Evolutionary conservation across 306 rosid species (phyloP), one percentile per base, ranked within the genome.

Genomic region (Argentina anserina): DNA sequence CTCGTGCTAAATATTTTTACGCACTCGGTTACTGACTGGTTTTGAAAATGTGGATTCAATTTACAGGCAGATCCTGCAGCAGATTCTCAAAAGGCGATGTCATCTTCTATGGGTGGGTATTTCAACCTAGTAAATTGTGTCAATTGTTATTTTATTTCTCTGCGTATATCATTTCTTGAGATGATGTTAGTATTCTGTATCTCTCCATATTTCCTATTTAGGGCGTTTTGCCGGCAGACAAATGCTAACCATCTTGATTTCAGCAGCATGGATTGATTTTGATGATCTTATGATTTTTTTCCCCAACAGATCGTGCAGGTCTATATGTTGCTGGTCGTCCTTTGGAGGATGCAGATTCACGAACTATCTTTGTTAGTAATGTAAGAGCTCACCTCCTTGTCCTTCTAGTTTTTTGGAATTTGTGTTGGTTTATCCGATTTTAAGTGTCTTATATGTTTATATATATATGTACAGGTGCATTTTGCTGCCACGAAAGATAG

Each of bases 401-500:
- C 59, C 52, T 60, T 85, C n/a, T 39, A 65, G 8, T 14, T 53
- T 53, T 52, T 26, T 1, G 25, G 12, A 60, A 33, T 63, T 10
- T 14, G 67, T 39, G 23, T 45, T 10, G 21, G 13, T 36, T 53
- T 53, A 33, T 56, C 4, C 20, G 33, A 25, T 28, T 65, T 12
- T 17, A 17, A 26, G 9, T 70, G 34, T 18, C 25, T 25, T 33
- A 60, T n/a, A 0, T 20, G 5, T 53, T 39, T 39, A 76, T 13
- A 21, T 43, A 21, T 11, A 40, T 58, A 14, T n/a, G n/a, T 50
- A 43, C 86, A 93, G 98, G 97, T 93, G 50, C 98, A 93, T 78
- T 93, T 91, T 85, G 98, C 87, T 82, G 97, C 98, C 37, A 86
- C 96, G 67, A 93, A 87, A 87, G 98, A 91, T 80, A 85, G 91